Evolutionary conservation across 768 basidiomycete species (phyloP), one percentile per base, ranked within the genome.

Genomic region (Rhizopogon vinicolor): DNA sequence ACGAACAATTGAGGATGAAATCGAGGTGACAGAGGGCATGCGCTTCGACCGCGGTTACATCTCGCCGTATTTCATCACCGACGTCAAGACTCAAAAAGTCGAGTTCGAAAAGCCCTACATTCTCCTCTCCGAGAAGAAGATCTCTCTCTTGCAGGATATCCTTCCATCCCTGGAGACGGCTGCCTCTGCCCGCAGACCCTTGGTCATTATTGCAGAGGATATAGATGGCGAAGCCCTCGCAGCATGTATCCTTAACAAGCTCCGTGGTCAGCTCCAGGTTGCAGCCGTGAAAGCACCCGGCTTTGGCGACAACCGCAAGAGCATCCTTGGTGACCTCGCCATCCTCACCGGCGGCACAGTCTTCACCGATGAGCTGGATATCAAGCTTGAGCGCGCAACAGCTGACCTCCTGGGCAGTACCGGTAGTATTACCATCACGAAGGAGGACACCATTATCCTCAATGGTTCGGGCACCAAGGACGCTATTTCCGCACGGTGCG

Each of bases 21-120:
- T 98, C 68, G 96, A 99, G 72, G 94, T 99, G 66, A 98, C 96
- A 28, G 96, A 99, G 76, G 96, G 96, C 73, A 99, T 99, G 96
- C 87, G 94, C 66, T 98, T 99, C 76, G 96, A 99, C 83, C 90
- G 96, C 52, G 96, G 96, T 19, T 99, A 84, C 82, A 96, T 98
- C 75, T 93, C 91, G 1, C 93, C 95, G 0, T 98, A 98, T 83
- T 97, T 98, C 72, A 86, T 99, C 74, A 98, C 96, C 61, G 93
- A 99, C 76, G 90, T 95, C 79, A 98, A 98, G 83, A 68, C 82
- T 43, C 96, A 98, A 71, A 93, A 90, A 71, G 89, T 89, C 77
- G 95, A 98, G 71, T 90, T 97, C 60, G 96, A 99, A 78, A 98
- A 98, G 75, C 96, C 96, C 14, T 75, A 87, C 65, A 87, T 98